These are phyloP conservation scores for Alternaria longipes DNA, from an alignment of 2,329 filamentous ascomycete genomes.

Conservation along the genomic window DNA sequence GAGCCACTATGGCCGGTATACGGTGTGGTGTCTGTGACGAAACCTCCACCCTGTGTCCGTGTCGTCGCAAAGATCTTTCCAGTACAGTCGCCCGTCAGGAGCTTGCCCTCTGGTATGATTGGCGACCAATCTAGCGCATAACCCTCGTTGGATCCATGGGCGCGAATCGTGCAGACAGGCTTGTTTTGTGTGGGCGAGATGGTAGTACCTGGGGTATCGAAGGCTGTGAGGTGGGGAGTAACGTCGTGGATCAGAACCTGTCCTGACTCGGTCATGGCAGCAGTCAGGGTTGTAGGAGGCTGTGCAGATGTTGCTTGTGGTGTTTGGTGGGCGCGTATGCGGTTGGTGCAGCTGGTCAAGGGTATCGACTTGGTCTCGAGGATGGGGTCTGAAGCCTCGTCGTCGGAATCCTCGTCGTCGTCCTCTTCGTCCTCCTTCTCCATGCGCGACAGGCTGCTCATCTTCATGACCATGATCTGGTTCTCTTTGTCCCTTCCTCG, in stretches of 20 bases:
- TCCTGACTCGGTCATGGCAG: slow-evolving; percentile 89
- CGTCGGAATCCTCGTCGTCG: slow-evolving; percentile 72
- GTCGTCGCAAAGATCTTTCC: slow-evolving; percentile 90
- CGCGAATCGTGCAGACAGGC: slow-evolving; percentile 84
- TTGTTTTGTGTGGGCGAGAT: slow-evolving; percentile 87
- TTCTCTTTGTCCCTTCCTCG: slow-evolving; percentile 80
- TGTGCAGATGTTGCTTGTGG: slow-evolving; percentile 74
- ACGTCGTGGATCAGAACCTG: slow-evolving; percentile 94
- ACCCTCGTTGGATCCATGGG: slow-evolving; percentile 86
- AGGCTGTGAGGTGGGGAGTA: slow-evolving; percentile 85
- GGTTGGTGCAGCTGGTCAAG: slow-evolving; percentile 87
- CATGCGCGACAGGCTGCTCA: slow-evolving; percentile 90
- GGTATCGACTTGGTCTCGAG: slow-evolving; percentile 92
- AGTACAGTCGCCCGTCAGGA: slow-evolving; percentile 90
- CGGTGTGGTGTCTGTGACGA: slow-evolving; percentile 83
- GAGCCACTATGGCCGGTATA: slow-evolving; percentile 86
- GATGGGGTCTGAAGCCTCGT: slow-evolving; percentile 82
- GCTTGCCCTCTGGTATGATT: slow-evolving; percentile 78
- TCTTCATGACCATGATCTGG: slow-evolving; percentile 93
- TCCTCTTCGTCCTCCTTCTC: slow-evolving; percentile 78
- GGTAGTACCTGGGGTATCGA: slow-evolving; percentile 85
- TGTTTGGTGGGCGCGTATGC: slow-evolving; percentile 86
- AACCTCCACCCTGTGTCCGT: slow-evolving; percentile 85
- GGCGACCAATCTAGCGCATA: slow-evolving; percentile 99
- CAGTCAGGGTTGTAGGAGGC: slow-evolving; percentile 83